phyloP scores from a whole-genome alignment of 306 rosid species.

The Pyrus communis region DNA sequence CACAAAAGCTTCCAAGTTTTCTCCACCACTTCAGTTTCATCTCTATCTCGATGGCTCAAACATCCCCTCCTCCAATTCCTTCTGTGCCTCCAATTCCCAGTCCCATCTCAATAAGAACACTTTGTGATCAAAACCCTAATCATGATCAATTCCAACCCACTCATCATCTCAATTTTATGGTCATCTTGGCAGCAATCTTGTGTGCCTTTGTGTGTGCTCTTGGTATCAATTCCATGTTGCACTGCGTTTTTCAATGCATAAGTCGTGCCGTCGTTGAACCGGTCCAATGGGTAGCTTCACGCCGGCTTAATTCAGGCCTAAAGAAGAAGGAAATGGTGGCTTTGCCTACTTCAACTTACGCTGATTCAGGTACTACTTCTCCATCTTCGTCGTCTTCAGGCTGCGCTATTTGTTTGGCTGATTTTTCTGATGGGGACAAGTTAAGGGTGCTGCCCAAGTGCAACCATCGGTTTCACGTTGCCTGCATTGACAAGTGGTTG shows the following conservation, averaged over 20 bases:
- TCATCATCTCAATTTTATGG: slow-evolving; percentile 27
- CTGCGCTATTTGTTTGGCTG: slow-evolving; percentile 65
- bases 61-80: slow-evolving; percentile 16
- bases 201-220: slow-evolving; percentile 67
- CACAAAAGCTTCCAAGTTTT: background rate
- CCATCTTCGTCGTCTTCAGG: slow-evolving; percentile 25
- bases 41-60: slow-evolving; percentile 37
- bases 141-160: background rate
- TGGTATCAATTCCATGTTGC: slow-evolving; percentile 61
- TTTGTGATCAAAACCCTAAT: slow-evolving; percentile 1
- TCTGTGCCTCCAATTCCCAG: slow-evolving; percentile 1
- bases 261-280: slow-evolving; percentile 38
- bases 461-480: slow-evolving; percentile 61
- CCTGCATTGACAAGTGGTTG: slow-evolving; percentile 74
- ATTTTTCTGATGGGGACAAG: slow-evolving; percentile 57
- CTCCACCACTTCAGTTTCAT: slow-evolving; percentile 2
- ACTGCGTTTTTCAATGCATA: slow-evolving; percentile 57
- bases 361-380: background rate
- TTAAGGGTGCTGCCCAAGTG: slow-evolving; percentile 68
- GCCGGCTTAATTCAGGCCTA: slow-evolving; percentile 56
- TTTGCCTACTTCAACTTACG: slow-evolving; percentile 49
- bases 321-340: slow-evolving; percentile 61
- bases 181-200: slow-evolving; percentile 46
- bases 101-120: slow-evolving; percentile 25
- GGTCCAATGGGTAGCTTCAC: slow-evolving; percentile 39